Evolutionary conservation across 108 stramenopile species (phyloP).

Genomic region (Skeletonema marinoi): DNA sequence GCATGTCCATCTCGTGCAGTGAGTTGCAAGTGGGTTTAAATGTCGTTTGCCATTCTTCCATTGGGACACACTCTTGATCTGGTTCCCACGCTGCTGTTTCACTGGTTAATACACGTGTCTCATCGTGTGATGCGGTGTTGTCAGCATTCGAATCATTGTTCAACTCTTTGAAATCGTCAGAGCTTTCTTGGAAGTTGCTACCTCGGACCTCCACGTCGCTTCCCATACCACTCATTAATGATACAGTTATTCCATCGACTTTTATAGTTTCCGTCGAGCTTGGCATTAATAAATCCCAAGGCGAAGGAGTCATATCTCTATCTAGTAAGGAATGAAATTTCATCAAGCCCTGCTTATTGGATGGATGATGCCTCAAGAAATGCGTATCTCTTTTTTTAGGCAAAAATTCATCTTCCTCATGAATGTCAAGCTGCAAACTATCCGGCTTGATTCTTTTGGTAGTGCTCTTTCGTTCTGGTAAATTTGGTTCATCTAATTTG

Average conservation of each 20-base stretch:
- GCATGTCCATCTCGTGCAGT: slow-evolving; percentile 41
- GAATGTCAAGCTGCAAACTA: background rate
- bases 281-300: background rate
- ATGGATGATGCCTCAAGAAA: background rate
- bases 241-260: background rate
- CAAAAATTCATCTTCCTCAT: background rate
- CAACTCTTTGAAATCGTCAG: background rate
- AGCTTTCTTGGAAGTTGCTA: background rate
- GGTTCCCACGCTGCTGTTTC: slow-evolving; percentile 26
- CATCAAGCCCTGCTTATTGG: background rate
- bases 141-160: background rate
- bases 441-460: background rate
- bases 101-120: background rate
- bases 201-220: background rate
- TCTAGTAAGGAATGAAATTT: background rate
- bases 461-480: background rate
- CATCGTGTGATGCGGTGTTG: background rate
- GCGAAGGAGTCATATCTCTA: background rate
- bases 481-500: background rate
- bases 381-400: background rate
- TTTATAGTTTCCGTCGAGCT: background rate
- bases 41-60: slow-evolving; percentile 61
- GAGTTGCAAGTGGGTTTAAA: slow-evolving; percentile 52
- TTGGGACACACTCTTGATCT: slow-evolving; percentile 59
- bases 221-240: background rate